phyloP scores from a whole-genome alignment of 1,284 basidiomycete species.

The Fomitopsis palustris region DNA sequence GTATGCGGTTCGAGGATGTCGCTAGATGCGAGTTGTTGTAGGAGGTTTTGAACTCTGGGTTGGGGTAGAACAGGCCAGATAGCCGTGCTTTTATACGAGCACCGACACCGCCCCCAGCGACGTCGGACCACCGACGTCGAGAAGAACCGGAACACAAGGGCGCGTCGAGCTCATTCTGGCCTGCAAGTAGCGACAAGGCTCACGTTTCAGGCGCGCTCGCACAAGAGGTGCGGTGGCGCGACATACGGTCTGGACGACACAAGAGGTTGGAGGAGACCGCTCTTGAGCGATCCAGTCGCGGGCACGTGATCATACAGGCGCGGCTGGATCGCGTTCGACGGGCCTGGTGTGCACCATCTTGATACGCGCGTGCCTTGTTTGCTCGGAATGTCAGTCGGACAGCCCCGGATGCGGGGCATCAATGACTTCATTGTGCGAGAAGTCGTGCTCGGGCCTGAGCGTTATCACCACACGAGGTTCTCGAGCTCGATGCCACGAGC shows the following conservation, averaged over 20 bases:
- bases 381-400: neutral
- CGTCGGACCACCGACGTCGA: constrained; percentile 7
- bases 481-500: neutral
- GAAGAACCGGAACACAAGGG: constrained; percentile 20
- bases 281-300: constrained; percentile 15
- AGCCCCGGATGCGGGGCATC: neutral
- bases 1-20: neutral
- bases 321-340: constrained; percentile 17
- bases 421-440: neutral
- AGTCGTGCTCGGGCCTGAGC: neutral
- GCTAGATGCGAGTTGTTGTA: constrained; percentile 7
- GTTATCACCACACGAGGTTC: neutral
- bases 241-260: neutral
- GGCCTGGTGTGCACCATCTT: neutral
- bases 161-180: constrained; percentile 9
- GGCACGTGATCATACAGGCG: constrained; percentile 16
- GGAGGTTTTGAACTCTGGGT: constrained; percentile 13
- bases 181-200: constrained; percentile 1
- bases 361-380: neutral
- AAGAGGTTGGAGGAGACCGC: constrained; percentile 11
- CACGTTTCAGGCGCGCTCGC: neutral
- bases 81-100: constrained; percentile 3
- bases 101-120: neutral
- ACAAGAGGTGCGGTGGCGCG: neutral
- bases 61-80: constrained; percentile 13